phyloP scores from a whole-genome alignment of 371 early-diverging fungal genomes.

The Mucor ambiguus region DNA sequence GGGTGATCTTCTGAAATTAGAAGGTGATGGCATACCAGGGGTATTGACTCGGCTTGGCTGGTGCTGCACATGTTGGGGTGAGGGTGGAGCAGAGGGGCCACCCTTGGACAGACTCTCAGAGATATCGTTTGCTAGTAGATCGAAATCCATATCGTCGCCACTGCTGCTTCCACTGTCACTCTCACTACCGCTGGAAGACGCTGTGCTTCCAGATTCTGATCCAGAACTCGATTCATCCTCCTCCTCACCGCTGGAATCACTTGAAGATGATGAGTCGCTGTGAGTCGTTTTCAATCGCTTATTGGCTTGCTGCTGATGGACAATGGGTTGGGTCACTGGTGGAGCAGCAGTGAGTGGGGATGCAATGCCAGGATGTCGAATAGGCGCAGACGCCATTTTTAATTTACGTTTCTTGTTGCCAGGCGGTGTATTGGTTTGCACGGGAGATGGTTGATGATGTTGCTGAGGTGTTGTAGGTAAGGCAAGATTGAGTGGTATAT shows the following conservation, averaged over 20 bases:
- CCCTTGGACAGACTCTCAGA: slow-evolving; percentile 24
- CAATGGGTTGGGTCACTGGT: background rate
- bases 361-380: slow-evolving; percentile 23
- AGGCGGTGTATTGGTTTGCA: background rate
- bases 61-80: slow-evolving; percentile 12
- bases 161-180: slow-evolving; percentile 20
- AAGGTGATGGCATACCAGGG: background rate
- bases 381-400: slow-evolving; percentile 31
- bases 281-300: background rate
- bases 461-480: slow-evolving; percentile 18
- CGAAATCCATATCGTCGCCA: slow-evolving; percentile 30
- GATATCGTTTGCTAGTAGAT: slow-evolving; percentile 28
- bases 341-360: slow-evolving; percentile 5
- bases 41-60: slow-evolving; percentile 6
- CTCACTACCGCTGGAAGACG: slow-evolving; percentile 19
- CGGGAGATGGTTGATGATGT: background rate
- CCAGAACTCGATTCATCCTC: slow-evolving; percentile 14
- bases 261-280: slow-evolving; percentile 4
- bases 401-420: slow-evolving; percentile 20
- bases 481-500: slow-evolving; percentile 13
- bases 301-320: background rate
- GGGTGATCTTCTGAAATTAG: slow-evolving; percentile 4
- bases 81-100: slow-evolving; percentile 22
- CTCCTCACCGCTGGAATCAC: slow-evolving; percentile 11
- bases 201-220: slow-evolving; percentile 21